Evolutionary conservation across 2,329 filamentous ascomycete genomes (phyloP).

Genomic region (Colletotrichum kahawae): DNA sequence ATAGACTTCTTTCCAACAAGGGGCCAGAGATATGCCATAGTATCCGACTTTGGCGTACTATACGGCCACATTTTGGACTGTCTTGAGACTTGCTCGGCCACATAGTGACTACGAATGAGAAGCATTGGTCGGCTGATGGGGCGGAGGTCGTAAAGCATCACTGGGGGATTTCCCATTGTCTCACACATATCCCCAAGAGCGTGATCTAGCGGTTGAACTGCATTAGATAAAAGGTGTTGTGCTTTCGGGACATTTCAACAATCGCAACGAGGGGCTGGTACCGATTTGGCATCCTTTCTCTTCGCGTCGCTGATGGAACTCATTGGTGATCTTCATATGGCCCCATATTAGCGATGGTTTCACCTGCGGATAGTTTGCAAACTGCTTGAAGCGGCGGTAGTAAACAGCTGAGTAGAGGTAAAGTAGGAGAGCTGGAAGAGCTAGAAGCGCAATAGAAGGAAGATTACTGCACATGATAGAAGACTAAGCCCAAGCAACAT

Average conservation of each 20-base stretch:
- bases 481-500: no score
- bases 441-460: not conserved
- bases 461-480: not conserved
- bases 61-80: conserved; percentile 34
- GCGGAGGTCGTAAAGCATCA: conserved; percentile 39
- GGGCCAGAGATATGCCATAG: conserved; percentile 26
- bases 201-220: conserved; percentile 19
- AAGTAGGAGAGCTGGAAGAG: not conserved
- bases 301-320: not conserved
- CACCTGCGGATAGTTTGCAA: conserved; percentile 7
- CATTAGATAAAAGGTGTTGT: not conserved
- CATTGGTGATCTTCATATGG: conserved; percentile 5
- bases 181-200: conserved; percentile 32
- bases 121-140: conserved; percentile 37
- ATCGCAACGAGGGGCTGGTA: not conserved
- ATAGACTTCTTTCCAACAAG: conserved; percentile 28
- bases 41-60: conserved; percentile 36
- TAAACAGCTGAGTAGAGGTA: conserved; percentile 3
- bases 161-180: conserved; percentile 33
- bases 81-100: conserved; percentile 43
- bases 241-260: not conserved
- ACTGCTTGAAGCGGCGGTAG: conserved; percentile 18
- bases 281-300: not conserved
- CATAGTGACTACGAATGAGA: conserved; percentile 34
- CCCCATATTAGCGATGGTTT: conserved; percentile 19